These are phyloP conservation scores for Tagetes erecta DNA, from an alignment of 129 eudicot species.

Conservation along the genomic window DNA sequence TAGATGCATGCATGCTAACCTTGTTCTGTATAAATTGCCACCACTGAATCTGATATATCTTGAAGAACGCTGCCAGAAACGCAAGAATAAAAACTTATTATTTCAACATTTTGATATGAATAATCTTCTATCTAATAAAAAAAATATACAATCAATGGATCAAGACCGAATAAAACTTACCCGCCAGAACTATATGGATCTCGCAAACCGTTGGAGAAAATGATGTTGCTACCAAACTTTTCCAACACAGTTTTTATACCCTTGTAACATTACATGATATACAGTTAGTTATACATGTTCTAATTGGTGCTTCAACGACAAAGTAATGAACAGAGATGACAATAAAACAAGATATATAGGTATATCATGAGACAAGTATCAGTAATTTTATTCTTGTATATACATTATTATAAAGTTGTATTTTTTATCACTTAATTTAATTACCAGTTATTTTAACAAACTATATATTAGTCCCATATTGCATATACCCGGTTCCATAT, in stretches of 20 bases:
- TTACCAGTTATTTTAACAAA: no score
- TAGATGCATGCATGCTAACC: neutral
- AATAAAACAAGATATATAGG: no score
- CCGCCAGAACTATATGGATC: slow-evolving; percentile 53
- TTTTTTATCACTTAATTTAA: no score
- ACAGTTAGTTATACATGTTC: neutral
- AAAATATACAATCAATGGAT: neutral
- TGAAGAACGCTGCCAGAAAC: slow-evolving; percentile 25
- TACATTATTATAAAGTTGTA: no score
- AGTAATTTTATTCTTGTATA: no score
- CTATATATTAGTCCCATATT: no score
- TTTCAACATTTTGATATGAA: neutral
- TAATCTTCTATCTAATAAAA: neutral
- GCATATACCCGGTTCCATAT: no score
- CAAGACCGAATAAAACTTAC: slow-evolving; percentile 8
- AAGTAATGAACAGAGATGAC: no score
- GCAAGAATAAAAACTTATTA: neutral
- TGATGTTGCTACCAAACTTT: slow-evolving; percentile 50
- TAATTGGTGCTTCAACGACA: neutral
- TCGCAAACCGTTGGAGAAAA: slow-evolving; percentile 42
- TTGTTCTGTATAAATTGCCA: slow-evolving; percentile 29
- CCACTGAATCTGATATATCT: slow-evolving; percentile 35
- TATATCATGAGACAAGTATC: no score
- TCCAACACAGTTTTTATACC: slow-evolving; percentile 41
- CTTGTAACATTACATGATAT: slow-evolving; percentile 1